A percentile compares a stretch with the other conserved stretches of the same genome.
These are phyloP conservation scores for Penicillium nucicola DNA, from an alignment of 495 filamentous ascomycete species.

Conservation along the genomic window DNA sequence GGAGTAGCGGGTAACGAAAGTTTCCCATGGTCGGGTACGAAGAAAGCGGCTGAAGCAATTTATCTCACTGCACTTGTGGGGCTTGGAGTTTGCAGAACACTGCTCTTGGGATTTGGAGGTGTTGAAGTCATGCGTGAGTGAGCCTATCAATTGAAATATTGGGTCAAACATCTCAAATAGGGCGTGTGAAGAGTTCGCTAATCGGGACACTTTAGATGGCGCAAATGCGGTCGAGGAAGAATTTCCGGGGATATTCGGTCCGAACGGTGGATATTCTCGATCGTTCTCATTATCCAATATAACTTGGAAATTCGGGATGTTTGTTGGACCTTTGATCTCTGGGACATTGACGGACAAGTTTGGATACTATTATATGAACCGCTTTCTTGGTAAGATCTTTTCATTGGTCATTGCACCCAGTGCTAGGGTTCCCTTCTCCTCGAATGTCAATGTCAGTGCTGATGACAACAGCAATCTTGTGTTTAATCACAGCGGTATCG, in stretches of 20 bases:
- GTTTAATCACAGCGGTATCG: too few relatives aligned
- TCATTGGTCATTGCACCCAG: too few relatives aligned
- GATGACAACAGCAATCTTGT: too few relatives aligned
- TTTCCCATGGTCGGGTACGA: neutral
- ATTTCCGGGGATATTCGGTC: neutral
- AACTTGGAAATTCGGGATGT: neutral
- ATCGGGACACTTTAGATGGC: neutral
- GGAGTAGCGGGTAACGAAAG: conserved; percentile 4
- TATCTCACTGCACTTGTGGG: neutral
- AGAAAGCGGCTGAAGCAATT: neutral
- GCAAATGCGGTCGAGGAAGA: neutral
- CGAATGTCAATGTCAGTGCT: too few relatives aligned
- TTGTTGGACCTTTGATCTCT: conserved; percentile 2
- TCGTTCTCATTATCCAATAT: conserved; percentile 1
- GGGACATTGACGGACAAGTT: neutral
- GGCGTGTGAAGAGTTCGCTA: neutral
- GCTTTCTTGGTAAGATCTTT: neutral
- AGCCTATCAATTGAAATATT: neutral
- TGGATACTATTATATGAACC: conserved; percentile 8
- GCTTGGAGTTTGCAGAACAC: neutral
- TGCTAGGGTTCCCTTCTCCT: too few relatives aligned
- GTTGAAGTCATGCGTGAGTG: conserved; percentile 3
- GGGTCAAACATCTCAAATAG: too few relatives aligned
- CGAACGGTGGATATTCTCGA: neutral
- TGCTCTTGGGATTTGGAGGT: neutral